Evolutionary conservation across 768 basidiomycete species (phyloP).

Genomic region (Russula vinacea): DNA sequence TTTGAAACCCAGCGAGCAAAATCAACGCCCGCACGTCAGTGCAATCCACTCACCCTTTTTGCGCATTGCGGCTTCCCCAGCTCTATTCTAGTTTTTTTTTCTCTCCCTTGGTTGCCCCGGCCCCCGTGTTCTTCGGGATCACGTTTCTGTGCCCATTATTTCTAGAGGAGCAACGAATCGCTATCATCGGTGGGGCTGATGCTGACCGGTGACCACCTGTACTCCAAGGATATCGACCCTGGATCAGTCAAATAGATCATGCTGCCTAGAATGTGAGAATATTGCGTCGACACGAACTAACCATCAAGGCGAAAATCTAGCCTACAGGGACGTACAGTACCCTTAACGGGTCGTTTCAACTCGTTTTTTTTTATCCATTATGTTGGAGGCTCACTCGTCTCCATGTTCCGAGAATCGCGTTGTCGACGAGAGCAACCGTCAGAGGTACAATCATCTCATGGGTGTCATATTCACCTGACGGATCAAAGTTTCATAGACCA

Average conservation of each 20-base stretch:
- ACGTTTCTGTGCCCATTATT: not conserved
- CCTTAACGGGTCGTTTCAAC: too few relatives aligned
- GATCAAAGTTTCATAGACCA: not conserved
- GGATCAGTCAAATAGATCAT: not conserved
- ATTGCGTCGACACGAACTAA: too few relatives aligned
- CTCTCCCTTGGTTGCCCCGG: not conserved
- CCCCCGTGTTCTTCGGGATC: constrained; percentile 1
- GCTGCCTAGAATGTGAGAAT: not conserved
- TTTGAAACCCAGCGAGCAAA: constrained; percentile 9
- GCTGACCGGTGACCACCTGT: not conserved
- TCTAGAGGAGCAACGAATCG: not conserved
- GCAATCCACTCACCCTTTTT: not conserved
- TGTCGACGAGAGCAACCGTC: not conserved
- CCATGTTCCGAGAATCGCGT: not conserved
- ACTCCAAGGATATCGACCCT: constrained; percentile 2
- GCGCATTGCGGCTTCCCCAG: not conserved
- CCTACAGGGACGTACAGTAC: too few relatives aligned
- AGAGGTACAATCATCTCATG: not conserved
- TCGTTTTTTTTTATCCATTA: too few relatives aligned
- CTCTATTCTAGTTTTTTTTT: not conserved
- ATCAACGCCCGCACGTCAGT: not conserved
- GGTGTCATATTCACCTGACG: not conserved
- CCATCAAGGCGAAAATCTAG: too few relatives aligned
- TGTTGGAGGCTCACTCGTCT: too few relatives aligned
- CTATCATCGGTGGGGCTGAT: too few relatives aligned